Evolutionary conservation across 306 rosid species (phyloP), one percentile per base, ranked within the genome.

Genomic region (Casuarina cunninghamiana): DNA sequence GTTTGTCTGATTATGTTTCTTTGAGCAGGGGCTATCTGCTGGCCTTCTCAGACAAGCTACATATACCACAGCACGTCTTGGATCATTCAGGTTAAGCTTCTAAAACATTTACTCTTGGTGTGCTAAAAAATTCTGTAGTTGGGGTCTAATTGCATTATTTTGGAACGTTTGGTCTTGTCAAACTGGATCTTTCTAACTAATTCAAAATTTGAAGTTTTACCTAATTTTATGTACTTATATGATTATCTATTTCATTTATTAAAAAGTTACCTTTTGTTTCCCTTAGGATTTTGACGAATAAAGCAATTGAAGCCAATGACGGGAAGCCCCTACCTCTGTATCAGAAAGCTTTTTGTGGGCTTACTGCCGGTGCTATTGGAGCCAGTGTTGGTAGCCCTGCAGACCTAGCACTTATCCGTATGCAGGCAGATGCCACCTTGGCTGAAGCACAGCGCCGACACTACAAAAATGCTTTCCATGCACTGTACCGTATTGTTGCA

Each of bases 281-380:
- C 54, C 21, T 65, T 73, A 95, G 99, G 84, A 88, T 93, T 32
- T 80, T 95, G 93, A 93, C 99, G 26, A 84, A 2, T 75, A 95
- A 95, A 84, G 99, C 99, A 55, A 79, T 91, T 72, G 98, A 93
- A 83, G 99, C 99, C 57, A 95, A 95, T 84, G 99, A 93, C 37
- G 99, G 98, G 75, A 95, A 95, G 97, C 99, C 99, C 60, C 86
- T 95, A 72, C 99, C 99, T 38, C 90, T 95, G 5, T 95, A 95
- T 75, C 99, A 95, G 87, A 95, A 95, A 80, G 99, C 99, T 75
- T 81, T 95, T 45, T 95, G 99, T 86, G 98, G 99, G 82, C 86
- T 95, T 60, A 93, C 99, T 77, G 99, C 99, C 58, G 99, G 99
- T 85, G 99, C 99, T 74, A 95, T 93, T 74, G 99, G 98, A 81